A percentile compares a stretch with the other conserved stretches of the same genome.
Conservation (phyloP, 2,329 filamentous ascomycete species). For the Tolypocladium ophioglossoides region DNA sequence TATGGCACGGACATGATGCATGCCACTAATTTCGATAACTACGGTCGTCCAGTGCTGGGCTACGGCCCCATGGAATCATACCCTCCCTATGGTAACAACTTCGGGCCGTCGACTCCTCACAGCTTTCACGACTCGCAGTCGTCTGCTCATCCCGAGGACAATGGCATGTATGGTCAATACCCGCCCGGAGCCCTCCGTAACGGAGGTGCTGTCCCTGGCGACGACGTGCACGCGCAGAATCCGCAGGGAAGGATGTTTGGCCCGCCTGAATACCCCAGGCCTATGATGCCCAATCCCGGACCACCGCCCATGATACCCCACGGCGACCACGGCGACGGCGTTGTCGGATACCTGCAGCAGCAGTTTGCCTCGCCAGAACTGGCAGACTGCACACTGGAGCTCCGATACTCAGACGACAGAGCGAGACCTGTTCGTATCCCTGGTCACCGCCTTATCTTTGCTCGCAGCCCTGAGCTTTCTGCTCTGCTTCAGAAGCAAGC, state of each 20-base stretch:
- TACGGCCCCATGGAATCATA: slow-evolving; percentile 25
- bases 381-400: slow-evolving; percentile 36
- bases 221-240: slow-evolving; percentile 19
- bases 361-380: slow-evolving; percentile 20
- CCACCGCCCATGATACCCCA: slow-evolving; percentile 15
- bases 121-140: slow-evolving; percentile 53
- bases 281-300: slow-evolving; percentile 20
- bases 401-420: slow-evolving; percentile 30
- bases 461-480: slow-evolving; percentile 32
- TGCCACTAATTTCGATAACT: slow-evolving; percentile 23
- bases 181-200: slow-evolving; percentile 28
- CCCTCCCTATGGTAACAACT: slow-evolving; percentile 23
- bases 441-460: slow-evolving; percentile 45
- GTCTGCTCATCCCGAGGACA: slow-evolving; percentile 37
- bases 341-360: slow-evolving; percentile 28
- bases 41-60: slow-evolving; percentile 23
- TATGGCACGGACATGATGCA: slow-evolving; percentile 25
- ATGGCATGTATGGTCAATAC: slow-evolving; percentile 28
- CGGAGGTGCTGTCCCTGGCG: slow-evolving; percentile 16
- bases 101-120: slow-evolving; percentile 46
- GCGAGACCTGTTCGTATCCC: slow-evolving; percentile 31
- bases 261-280: slow-evolving; percentile 16
- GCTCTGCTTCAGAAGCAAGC: slow-evolving; percentile 14
- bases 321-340: slow-evolving; percentile 23
- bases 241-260: slow-evolving; percentile 19